phyloP scores from a whole-genome alignment of 805 yeast genomes.

The Wickerhamomyces subpelliculosus region DNA sequence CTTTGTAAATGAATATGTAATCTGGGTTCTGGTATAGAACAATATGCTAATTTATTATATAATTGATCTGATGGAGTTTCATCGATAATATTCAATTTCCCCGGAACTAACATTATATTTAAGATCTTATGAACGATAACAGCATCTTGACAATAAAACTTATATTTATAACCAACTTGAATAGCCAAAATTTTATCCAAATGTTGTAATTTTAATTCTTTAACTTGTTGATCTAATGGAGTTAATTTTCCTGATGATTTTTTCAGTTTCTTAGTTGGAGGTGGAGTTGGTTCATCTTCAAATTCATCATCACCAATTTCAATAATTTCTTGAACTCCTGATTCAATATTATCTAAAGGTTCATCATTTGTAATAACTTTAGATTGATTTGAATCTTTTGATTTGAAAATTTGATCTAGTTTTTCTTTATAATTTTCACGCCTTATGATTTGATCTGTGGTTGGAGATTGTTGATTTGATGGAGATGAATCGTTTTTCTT shows the following conservation, averaged over 20 bases:
- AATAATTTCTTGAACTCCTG: too few species aligned
- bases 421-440: conserved; percentile 5
- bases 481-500: conserved; percentile 1
- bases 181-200: conserved; percentile 68
- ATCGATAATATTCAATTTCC: conserved; percentile 48
- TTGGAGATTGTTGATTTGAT: conserved; percentile 2
- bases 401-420: conserved; percentile 1
- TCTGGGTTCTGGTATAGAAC: conserved; percentile 76
- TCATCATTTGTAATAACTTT: too few species aligned
- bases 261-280: conserved; percentile 5
- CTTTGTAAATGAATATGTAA: conserved; percentile 72
- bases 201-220: conserved; percentile 54
- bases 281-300: conserved; percentile 3
- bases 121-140: conserved; percentile 55
- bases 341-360: too few species aligned
- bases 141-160: conserved; percentile 84
- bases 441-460: conserved; percentile 1
- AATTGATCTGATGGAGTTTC: conserved; percentile 41
- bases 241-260: conserved; percentile 35
- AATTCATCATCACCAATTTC: conserved; percentile 3
- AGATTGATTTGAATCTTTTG: neutral
- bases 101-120: conserved; percentile 68
- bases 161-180: conserved; percentile 90
- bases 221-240: conserved; percentile 75
- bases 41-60: conserved; percentile 64